Percentiles rank a stretch among this genome's conserved stretches.
phyloP scores from a whole-genome alignment of 441 rosid species.

The Erysimum cheiri region DNA sequence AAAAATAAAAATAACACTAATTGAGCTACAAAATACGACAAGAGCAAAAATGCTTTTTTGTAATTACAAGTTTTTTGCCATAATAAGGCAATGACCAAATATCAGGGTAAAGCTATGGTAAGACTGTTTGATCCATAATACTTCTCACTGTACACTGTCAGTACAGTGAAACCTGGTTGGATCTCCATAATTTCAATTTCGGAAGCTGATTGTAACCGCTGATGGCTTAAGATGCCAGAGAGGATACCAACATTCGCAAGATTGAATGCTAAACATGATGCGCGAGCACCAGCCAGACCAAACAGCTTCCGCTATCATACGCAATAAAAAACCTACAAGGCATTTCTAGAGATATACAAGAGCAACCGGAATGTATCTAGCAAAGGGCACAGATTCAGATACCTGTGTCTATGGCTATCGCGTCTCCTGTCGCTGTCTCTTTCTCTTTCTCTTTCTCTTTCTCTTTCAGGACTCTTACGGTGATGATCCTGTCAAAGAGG shows the following conservation, averaged over 20 bases:
- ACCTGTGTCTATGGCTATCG: constrained; percentile 82
- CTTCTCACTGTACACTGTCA: constrained; percentile 99
- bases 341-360: neutral
- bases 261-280: constrained; percentile 31
- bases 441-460: constrained; percentile 77
- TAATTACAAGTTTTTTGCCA: neutral
- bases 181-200: constrained; percentile 55
- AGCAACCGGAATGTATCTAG: constrained; percentile 3
- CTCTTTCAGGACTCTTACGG: constrained; percentile 82
- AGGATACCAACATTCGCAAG: constrained; percentile 37
- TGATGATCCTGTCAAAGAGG: constrained; percentile 62
- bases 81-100: neutral
- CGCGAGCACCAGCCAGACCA: constrained; percentile 16
- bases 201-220: constrained; percentile 70
- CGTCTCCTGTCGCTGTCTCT: constrained; percentile 69
- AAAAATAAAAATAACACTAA: neutral
- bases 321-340: neutral
- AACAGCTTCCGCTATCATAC: constrained; percentile 61
- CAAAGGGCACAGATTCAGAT: neutral
- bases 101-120: neutral
- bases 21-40: neutral
- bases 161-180: constrained; percentile 98
- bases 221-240: constrained; percentile 69
- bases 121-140: constrained; percentile 89
- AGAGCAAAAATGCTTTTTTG: neutral